Evolutionary conservation across 208 protist species (phyloP), one percentile per base, ranked within the genome.

Genomic region (Trypanosoma scelopori): DNA sequence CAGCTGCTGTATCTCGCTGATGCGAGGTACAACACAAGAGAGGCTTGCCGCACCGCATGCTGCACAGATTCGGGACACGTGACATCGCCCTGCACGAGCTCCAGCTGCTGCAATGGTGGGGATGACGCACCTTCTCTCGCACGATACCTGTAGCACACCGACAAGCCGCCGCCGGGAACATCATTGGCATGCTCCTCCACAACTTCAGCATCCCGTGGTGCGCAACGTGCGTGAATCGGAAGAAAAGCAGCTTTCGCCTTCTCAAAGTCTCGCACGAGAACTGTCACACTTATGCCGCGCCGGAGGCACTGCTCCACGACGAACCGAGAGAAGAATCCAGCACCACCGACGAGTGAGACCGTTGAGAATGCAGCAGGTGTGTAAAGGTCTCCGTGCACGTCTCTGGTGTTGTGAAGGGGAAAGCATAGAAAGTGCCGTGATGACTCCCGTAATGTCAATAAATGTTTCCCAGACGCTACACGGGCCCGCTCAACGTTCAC

Each of bases 301-400:
- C 74, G 78, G 23, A 87, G 61, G 70, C 85, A 89, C 70, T 92
- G 75, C 55, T 89, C 75, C 2, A 77, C 86, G 5, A 92, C 49
- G 62, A 88, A 87, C 55, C 83, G 82, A 13, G 79, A 78, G 28
- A 86, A 69, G 28, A 71, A 82, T 9, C 71, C 72, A 0, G 49
- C 75, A 6, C 73, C 82, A n/a, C 86, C 82, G 0, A 92, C 65
- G n/a, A 89, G 51, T 22, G 72, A 72, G 42, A 88, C 79, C 1
- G 50, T 67, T 45, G 76, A 74, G 3, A 52, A 45, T 12, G 46
- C 41, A 53, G 16, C 15, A 5, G n/a, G 28, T 28, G 16, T 57
- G 56, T 46, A n/a, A n/a, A 49, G 56, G 20, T 55, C 66, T 15
- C 20, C 16, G 42, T 47, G 48, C n/a, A 65, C 57, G 18, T 65